Conservation (phyloP, 192 early-diverging fungal species). For the Linnemannia zychae region DNA sequence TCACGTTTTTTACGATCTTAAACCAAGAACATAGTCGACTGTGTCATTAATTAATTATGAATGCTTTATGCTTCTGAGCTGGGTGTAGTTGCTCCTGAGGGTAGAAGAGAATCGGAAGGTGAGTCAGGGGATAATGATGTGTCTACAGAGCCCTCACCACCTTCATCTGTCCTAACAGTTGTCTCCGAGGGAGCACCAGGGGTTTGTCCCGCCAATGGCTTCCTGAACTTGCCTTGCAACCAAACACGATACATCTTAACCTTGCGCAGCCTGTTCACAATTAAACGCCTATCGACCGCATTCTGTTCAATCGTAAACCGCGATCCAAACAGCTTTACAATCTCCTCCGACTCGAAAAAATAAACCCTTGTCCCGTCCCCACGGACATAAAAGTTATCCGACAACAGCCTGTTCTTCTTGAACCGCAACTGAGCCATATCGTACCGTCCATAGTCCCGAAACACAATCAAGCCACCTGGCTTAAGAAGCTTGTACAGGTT, state of each 20-base stretch:
- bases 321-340: conserved; percentile 63
- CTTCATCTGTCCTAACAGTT: conserved; percentile 22
- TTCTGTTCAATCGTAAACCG: conserved; percentile 88
- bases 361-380: conserved; percentile 97
- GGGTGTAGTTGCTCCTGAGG: conserved; percentile 16
- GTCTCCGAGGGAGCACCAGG: conserved; percentile 31
- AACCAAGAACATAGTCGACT: no score
- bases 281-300: conserved; percentile 90
- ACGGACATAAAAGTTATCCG: conserved; percentile 96
- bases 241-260: conserved; percentile 99
- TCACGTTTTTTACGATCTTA: neutral
- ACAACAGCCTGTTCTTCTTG: conserved; percentile 90
- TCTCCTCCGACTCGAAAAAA: conserved; percentile 86
- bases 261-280: conserved; percentile 92
- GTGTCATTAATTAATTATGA: neutral
- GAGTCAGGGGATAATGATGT: conserved; percentile 15
- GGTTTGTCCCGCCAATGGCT: conserved; percentile 45
- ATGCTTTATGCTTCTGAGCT: neutral
- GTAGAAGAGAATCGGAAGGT: conserved; percentile 14
- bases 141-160: conserved; percentile 16
- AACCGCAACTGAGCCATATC: conserved; percentile 98
- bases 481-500: conserved; percentile 89
- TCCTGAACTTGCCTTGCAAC: conserved; percentile 97
- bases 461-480: conserved; percentile 91
- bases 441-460: conserved; percentile 98